These are phyloP conservation scores for Yarrowia keelungensis DNA, from an alignment of 805 yeast genomes.

Conservation along the genomic window DNA sequence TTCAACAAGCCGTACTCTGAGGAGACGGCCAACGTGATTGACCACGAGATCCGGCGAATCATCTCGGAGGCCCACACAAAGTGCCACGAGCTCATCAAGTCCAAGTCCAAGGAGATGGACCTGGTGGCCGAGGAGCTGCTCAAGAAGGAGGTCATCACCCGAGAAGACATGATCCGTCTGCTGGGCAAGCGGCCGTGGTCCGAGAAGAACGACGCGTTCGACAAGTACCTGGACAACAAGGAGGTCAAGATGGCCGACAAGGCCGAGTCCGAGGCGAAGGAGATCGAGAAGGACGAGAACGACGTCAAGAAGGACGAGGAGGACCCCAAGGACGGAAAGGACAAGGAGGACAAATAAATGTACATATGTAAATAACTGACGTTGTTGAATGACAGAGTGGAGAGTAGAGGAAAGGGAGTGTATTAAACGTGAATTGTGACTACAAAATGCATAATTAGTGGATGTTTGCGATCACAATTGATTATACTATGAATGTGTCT, in stretches of 20 bases:
- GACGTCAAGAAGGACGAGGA: background rate
- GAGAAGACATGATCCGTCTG: slow-evolving; percentile 90
- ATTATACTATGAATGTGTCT: too few relatives aligned
- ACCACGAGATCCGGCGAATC: slow-evolving; percentile 79
- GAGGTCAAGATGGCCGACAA: slow-evolving; percentile 41
- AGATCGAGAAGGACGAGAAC: background rate
- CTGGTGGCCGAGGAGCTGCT: slow-evolving; percentile 87
- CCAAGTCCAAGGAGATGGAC: slow-evolving; percentile 77
- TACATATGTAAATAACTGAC: slow-evolving; percentile 37
- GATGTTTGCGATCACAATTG: too few relatives aligned
- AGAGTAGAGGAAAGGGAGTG: too few relatives aligned
- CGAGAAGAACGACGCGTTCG: slow-evolving; percentile 74
- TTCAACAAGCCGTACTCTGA: slow-evolving; percentile 89
- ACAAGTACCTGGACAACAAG: slow-evolving; percentile 39
- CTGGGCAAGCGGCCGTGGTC: slow-evolving; percentile 93
- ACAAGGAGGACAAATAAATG: slow-evolving; percentile 32
- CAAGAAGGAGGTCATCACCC: slow-evolving; percentile 84
- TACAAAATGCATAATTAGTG: too few relatives aligned
- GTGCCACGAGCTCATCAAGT: slow-evolving; percentile 71
- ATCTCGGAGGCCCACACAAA: slow-evolving; percentile 75
- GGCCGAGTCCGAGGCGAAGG: background rate
- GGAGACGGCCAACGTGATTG: slow-evolving; percentile 80
- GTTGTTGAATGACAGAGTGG: background rate
- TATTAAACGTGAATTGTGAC: too few relatives aligned
- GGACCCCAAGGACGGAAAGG: background rate